Evolutionary conservation across 2,329 filamentous ascomycete species (phyloP).

Genomic region (Samsoniella hepiali): DNA sequence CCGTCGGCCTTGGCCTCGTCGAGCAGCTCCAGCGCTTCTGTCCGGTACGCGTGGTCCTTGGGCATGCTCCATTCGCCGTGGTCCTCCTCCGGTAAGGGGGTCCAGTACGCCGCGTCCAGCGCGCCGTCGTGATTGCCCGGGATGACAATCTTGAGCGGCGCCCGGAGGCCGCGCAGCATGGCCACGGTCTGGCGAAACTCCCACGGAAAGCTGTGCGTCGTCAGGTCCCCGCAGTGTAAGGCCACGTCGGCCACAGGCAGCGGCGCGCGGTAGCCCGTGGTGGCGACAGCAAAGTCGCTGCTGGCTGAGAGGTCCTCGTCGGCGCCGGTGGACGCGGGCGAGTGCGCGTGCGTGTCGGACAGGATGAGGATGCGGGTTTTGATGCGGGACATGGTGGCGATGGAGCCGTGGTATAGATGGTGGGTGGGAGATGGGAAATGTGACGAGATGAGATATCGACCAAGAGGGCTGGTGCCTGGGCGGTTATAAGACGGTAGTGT

Average conservation of each 20-base stretch:
- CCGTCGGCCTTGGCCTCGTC: slow-evolving; percentile 34
- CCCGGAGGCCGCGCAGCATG: slow-evolving; percentile 41
- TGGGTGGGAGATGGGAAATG: not conserved
- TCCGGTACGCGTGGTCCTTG: slow-evolving; percentile 22
- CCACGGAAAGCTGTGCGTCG: slow-evolving; percentile 36
- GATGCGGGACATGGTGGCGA: slow-evolving; percentile 21
- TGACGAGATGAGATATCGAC: not conserved
- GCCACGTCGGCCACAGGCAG: slow-evolving; percentile 43
- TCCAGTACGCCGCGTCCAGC: slow-evolving; percentile 32
- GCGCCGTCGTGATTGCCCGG: slow-evolving; percentile 54
- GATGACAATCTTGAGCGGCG: slow-evolving; percentile 52
- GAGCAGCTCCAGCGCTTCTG: slow-evolving; percentile 39
- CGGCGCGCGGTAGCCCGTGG: slow-evolving; percentile 31
- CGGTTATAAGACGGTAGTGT: not conserved
- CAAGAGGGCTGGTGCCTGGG: not conserved
- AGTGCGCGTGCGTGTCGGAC: slow-evolving; percentile 37
- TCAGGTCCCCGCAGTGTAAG: slow-evolving; percentile 54
- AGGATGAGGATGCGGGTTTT: slow-evolving; percentile 39
- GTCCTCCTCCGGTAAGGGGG: not conserved
- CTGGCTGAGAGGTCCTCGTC: slow-evolving; percentile 27
- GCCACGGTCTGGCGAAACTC: slow-evolving; percentile 42
- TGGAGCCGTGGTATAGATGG: not conserved
- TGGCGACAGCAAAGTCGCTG: slow-evolving; percentile 12
- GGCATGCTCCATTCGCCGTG: not conserved
- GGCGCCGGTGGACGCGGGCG: slow-evolving; percentile 21